phyloP scores from a whole-genome alignment of 805 yeast genomes.

The Maudiozyma barnettii region DNA sequence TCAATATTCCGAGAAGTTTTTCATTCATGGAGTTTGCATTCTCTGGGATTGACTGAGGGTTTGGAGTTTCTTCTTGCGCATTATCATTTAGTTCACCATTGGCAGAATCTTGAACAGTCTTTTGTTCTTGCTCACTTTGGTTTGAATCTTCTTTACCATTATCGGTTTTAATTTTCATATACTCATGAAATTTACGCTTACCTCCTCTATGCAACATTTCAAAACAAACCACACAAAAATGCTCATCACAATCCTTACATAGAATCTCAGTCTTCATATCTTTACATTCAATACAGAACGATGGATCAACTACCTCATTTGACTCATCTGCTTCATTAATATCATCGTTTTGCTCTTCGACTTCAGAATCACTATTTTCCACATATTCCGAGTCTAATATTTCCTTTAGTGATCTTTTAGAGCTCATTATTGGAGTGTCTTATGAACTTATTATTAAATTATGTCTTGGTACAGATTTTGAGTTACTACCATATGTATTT shows the following conservation, averaged over 20 bases:
- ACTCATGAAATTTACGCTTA: constrained; percentile 39
- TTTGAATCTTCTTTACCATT: constrained; percentile 5
- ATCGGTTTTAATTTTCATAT: constrained; percentile 16
- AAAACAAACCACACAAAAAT: constrained; percentile 62
- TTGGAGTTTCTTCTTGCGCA: constrained; percentile 15
- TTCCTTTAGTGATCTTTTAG: constrained; percentile 29
- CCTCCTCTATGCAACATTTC: constrained; percentile 64
- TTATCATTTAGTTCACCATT: constrained; percentile 13
- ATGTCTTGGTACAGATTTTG: too few species aligned
- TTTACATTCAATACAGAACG: constrained; percentile 58
- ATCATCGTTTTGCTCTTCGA: constrained; percentile 9
- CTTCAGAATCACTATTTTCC: constrained; percentile 25
- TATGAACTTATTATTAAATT: too few species aligned
- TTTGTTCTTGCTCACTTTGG: constrained; percentile 19
- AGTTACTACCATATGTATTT: too few species aligned
- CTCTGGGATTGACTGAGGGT: constrained; percentile 1
- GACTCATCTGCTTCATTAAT: constrained; percentile 23
- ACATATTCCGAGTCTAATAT: constrained; percentile 33
- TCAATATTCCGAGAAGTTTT: constrained; percentile 32
- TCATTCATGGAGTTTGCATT: constrained; percentile 17
- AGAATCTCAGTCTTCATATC: constrained; percentile 61
- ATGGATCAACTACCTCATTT: constrained; percentile 26
- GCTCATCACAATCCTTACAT: constrained; percentile 56
- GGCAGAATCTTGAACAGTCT: constrained; percentile 9
- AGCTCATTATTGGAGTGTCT: constrained; percentile 10